These are phyloP conservation scores for Asterella californica DNA, from an alignment of 225 moss, liverwort and hornwort genomes.

Conservation along the genomic window DNA sequence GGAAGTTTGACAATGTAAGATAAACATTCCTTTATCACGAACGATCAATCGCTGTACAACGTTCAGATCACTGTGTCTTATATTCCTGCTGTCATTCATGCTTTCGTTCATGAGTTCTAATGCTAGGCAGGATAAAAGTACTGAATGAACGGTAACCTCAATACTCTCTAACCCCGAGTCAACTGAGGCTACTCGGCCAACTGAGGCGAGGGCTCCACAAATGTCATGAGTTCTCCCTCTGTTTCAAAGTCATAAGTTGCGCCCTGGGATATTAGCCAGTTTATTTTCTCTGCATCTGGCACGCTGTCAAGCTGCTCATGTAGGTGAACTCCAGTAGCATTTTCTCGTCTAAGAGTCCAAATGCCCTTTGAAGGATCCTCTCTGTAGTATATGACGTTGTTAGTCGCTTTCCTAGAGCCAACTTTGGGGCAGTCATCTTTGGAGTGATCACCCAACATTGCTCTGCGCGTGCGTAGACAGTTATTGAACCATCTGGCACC, in stretches of 20 bases:
- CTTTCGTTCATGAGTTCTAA: too few species aligned
- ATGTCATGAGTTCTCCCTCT: not conserved
- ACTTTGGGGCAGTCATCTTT: not conserved
- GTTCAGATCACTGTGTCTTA: too few species aligned
- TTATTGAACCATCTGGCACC: not conserved
- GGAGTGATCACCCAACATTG: not conserved
- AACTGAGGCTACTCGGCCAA: too few species aligned
- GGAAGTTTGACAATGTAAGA: too few species aligned
- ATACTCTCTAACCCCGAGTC: too few species aligned
- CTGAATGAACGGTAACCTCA: too few species aligned
- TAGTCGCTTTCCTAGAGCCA: not conserved
- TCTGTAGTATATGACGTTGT: not conserved
- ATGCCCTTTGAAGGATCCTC: not conserved
- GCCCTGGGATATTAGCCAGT: not conserved
- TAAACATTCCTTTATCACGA: too few species aligned
- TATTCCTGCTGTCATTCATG: too few species aligned
- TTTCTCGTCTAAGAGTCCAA: not conserved
- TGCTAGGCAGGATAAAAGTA: too few species aligned
- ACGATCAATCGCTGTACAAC: too few species aligned
- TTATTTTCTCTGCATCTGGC: not conserved
- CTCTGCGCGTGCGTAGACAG: not conserved
- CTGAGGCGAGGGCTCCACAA: not conserved
- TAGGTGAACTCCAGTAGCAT: not conserved
- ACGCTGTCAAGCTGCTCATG: not conserved
- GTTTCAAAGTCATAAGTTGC: not conserved